Evolutionary conservation across 768 basidiomycete genomes (phyloP).

Genomic region (Cystofilobasidium ferigula): DNA sequence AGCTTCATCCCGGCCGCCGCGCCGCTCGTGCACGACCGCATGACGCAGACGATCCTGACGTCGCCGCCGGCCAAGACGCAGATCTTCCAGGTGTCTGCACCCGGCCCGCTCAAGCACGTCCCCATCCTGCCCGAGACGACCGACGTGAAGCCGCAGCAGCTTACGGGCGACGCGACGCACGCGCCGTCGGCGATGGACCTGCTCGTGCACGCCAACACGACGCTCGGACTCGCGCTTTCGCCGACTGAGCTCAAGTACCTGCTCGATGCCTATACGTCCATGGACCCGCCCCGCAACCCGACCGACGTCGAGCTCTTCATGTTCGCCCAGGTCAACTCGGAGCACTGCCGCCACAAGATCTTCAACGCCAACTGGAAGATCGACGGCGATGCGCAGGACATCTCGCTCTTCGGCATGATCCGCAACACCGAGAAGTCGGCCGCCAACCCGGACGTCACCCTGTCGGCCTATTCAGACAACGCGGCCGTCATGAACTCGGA

Average conservation of each 20-base stretch:
- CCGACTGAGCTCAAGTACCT: slow-evolving; percentile 85
- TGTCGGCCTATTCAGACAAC: slow-evolving; percentile 96
- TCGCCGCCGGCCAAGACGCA: slow-evolving; percentile 49
- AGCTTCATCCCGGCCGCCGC: slow-evolving; percentile 33
- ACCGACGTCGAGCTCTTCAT: slow-evolving; percentile 98
- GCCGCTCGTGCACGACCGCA: slow-evolving; percentile 73
- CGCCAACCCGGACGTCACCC: slow-evolving; percentile 59
- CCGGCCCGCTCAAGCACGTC: slow-evolving; percentile 60
- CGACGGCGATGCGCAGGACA: slow-evolving; percentile 53
- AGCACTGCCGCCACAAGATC: slow-evolving; percentile 98
- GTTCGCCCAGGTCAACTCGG: slow-evolving; percentile 99
- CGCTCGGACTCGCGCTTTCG: slow-evolving; percentile 81
- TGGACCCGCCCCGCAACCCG: slow-evolving; percentile 52
- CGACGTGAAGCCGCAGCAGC: slow-evolving; percentile 34
- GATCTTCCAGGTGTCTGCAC: slow-evolving; percentile 45
- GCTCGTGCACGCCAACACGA: slow-evolving; percentile 64
- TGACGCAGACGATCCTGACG: slow-evolving; percentile 77
- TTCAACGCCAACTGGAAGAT: slow-evolving; percentile 97
- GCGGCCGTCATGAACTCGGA: slow-evolving; percentile 80
- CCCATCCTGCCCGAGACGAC: slow-evolving; percentile 46
- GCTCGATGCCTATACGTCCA: slow-evolving; percentile 69
- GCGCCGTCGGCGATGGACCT: slow-evolving; percentile 39
- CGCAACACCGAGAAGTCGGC: slow-evolving; percentile 70
- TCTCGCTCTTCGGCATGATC: slow-evolving; percentile 91
- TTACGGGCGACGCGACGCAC: slow-evolving; percentile 6